A percentile compares a stretch with the other conserved stretches of the same genome.
Conservation (phyloP, 805 yeast species). For the Saccharomycopsis sp. region DNA sequence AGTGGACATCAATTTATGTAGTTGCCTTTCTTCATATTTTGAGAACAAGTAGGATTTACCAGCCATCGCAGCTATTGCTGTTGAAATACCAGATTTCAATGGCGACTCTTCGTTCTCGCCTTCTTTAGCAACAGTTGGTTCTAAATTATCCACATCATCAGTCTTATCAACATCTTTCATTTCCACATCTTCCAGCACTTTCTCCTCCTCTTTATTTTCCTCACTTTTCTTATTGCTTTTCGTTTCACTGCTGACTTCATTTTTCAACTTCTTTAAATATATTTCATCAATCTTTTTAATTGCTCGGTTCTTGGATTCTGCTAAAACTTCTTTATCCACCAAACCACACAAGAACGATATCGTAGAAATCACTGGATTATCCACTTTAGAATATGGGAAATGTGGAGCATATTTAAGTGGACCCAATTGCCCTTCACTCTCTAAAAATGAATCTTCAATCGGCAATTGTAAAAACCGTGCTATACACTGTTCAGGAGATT, state of each 20-base stretch:
- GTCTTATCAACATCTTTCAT: conserved; percentile 16
- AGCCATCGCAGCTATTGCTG: conserved; percentile 73
- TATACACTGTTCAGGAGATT: conserved; percentile 73
- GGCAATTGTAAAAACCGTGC: conserved; percentile 73
- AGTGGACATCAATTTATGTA: conserved; percentile 49
- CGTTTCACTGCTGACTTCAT: conserved; percentile 11
- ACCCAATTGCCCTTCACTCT: conserved; percentile 43
- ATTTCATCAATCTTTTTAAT: conserved; percentile 17
- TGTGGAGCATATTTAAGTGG: conserved; percentile 78
- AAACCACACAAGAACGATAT: conserved; percentile 78
- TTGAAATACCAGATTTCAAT: conserved; percentile 55
- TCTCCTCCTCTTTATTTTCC: conserved; percentile 1
- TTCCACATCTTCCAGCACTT: neutral
- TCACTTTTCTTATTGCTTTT: conserved; percentile 4
- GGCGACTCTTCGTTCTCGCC: conserved; percentile 19
- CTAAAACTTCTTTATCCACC: conserved; percentile 68
- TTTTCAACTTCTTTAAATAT: conserved; percentile 21
- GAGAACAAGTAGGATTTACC: conserved; percentile 76
- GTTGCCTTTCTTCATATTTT: conserved; percentile 71
- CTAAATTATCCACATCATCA: conserved; percentile 8
- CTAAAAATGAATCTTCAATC: conserved; percentile 67
- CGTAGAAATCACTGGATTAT: conserved; percentile 93
- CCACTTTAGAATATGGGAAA: conserved; percentile 76
- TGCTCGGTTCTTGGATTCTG: conserved; percentile 25
- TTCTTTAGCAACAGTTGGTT: conserved; percentile 19